Evolutionary conservation across 1,284 basidiomycete species (phyloP), one percentile per base, ranked within the genome.

Genomic region (Laetiporus sulphureus): DNA sequence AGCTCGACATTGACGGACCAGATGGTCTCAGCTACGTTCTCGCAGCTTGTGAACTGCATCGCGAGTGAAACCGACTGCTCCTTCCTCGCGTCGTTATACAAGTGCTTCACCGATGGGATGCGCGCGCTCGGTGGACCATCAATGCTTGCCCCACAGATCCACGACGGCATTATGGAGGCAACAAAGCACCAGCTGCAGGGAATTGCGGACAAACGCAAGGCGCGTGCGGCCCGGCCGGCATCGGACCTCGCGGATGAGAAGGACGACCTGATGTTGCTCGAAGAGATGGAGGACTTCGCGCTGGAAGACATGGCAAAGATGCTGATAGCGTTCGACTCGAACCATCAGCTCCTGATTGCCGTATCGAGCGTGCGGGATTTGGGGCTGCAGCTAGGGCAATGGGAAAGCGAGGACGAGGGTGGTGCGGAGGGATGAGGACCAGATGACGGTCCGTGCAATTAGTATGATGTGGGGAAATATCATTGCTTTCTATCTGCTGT

Each of bases 21-120:
- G 40, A 85, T 88, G 71, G 76, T 88, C 35, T 62, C 74, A 19
- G 78, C 82, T 1, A 75, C 82, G 0, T 80, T 91, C 59, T 66
- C 72, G 20, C 77, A 83, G 45, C 62, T 91, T 22, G 73, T 88
- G 47, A 73, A 68, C 41, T 78, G 77, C 51, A 79, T 88, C 52
- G 71, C 66, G 25, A 69, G 67, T 19, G 87, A 91, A 58, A 67
- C 71, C 32, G 86, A 91, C 55, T 59, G 80, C 0, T 82, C 82
- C 2, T 88, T 86, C 65, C 72, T 90, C 19, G 75, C 79, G 0
- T 85, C 84, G 0, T 66, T 91, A 13, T 90, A 83, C 69, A 85
- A 83, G 50, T 83, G 81, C 50, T 73, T 90, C 58, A 68, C 72
- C 36, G 85, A 91, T 56, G 73, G 74, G 3, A 50, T 87, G 5